Base-by-base conservation (phyloP, 2,329 filamentous ascomycete genomes). In the Botryosphaeria dothidea region DNA sequence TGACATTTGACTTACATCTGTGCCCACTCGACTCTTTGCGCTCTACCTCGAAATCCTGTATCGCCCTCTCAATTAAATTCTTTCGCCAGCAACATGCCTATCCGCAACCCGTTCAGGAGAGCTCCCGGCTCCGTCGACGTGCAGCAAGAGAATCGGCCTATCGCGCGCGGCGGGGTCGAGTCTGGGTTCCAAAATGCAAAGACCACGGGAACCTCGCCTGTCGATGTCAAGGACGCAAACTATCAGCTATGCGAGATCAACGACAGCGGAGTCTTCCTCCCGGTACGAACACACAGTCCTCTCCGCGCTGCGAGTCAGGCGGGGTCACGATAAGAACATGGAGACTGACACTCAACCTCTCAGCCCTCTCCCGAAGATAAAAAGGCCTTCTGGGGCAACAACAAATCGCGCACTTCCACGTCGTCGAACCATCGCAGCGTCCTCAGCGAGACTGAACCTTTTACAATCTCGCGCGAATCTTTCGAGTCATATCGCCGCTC, bases 401-500 rank as follows among this genome's bases (percentile, higher is more conserved):
- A 74, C 60, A 82, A 93, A 93, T 81, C 81, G 62, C 81, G 80
- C 69, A 75, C 75, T 54, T 86, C 81, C 23, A 81, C 80, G 66
- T 83, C 85, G 43, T 83, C 83, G 31, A 85, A 86, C 68, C 85
- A 87, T 74, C 82, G 86, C 65, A 88, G 85, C 74, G 86, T 90
- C 71, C 82, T 92, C 66, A 88, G 89, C 71, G 92, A 96, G 67
- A 93, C 93, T 71, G 94, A 98, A 75, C 93, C 91, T 15, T 98
- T 98, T 76, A 92, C 91, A 68, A 98, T 98, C 76, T 97, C 93
- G 41, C 87, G 94, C 72, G 95, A 98, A 80, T 97, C 93, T 1
- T 98, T 98, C 74, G 95, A 98, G 77, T 97, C 93, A 3, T 98
- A 98, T 80, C 86, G 95, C 68, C 88, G 95, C 72, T 97, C 93